Evolutionary conservation across 352 stramenopile species (phyloP), one percentile per base, ranked within the genome.

Genomic region (Globisporangium megalacanthum): DNA sequence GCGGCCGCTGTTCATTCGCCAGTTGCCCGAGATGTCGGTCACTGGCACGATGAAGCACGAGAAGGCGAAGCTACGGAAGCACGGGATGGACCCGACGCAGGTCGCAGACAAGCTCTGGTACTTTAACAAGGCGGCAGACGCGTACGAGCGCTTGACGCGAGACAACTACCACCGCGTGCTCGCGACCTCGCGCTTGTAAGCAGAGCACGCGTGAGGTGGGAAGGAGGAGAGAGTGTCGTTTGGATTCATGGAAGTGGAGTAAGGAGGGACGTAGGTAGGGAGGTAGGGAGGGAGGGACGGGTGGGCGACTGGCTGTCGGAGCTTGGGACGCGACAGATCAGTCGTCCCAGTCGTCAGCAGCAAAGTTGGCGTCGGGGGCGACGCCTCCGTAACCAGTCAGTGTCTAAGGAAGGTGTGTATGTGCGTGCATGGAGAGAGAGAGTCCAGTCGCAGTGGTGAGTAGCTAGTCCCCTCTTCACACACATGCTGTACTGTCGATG

Each of bases 21-120:
- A 96, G 36, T 59, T 93, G 35, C 58, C 69, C 0, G 64, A 77
- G 22, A 89, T 94, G 64, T 76, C 79, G 35, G 78, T 96, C 52
- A 97, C 90, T 0, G 83, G 84, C 1, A 97, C 90, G 33, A 93
- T 97, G 76, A 97, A 97, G 69, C 87, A 96, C 36, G 79, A 96
- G 59, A 97, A 97, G 69, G 84, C 86, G 6, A 90, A 93, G 61
- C 72, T 97, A 7, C 74, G 84, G 15, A 89, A 82, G 44, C 66
- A 96, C 36, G 88, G 85, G 35, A 83, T 91, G 35, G 81, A 94
- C 37, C 72, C 84, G n/a, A 72, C 69, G 8, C 53, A 73, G 22
- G 66, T 94, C 22, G 25, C 31, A 1, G 83, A 92, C 61, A 67
- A 65, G 13, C 62, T 90, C 35, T 92, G 78, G 74, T 75, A 72